These are phyloP conservation scores for Macroventuria anomochaeta DNA, from an alignment of 2,329 filamentous ascomycete genomes.

Conservation along the genomic window DNA sequence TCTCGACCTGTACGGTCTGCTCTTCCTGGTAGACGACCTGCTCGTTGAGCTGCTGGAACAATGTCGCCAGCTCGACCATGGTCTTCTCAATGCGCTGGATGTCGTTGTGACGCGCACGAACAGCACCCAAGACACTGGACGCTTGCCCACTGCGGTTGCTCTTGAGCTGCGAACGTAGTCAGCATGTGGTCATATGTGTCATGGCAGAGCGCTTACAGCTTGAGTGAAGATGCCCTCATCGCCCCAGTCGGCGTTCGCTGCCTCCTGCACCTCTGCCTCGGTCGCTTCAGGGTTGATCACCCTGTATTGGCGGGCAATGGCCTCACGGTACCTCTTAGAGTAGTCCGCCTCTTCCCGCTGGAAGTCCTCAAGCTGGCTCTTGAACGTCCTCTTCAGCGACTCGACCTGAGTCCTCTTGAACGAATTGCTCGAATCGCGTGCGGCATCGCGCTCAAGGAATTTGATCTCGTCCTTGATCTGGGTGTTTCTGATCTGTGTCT, in stretches of 20 bases:
- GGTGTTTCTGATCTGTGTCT: constrained; percentile 76
- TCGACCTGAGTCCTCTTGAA: constrained; percentile 74
- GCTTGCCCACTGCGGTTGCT: constrained; percentile 77
- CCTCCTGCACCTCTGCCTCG: constrained; percentile 73
- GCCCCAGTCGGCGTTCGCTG: constrained; percentile 74
- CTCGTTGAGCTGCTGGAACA: constrained; percentile 78
- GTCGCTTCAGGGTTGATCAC: constrained; percentile 84
- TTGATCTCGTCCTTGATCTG: constrained; percentile 81
- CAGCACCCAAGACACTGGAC: constrained; percentile 74
- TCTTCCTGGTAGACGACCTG: constrained; percentile 75
- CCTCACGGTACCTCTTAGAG: constrained; percentile 73
- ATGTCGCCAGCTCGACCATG: constrained; percentile 69
- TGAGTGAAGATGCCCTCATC: constrained; percentile 83
- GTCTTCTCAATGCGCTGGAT: constrained; percentile 81
- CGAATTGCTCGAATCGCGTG: constrained; percentile 66
- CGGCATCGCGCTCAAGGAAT: constrained; percentile 72
- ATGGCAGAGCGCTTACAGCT: constrained; percentile 65
- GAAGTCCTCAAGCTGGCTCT: constrained; percentile 73
- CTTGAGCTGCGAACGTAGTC: constrained; percentile 64
- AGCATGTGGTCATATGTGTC: neutral
- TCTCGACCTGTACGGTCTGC: constrained; percentile 66
- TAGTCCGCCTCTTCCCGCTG: constrained; percentile 74
- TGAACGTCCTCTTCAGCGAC: constrained; percentile 74
- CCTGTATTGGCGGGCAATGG: constrained; percentile 79
- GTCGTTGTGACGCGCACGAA: constrained; percentile 83